Evolutionary conservation across 805 yeast species (phyloP), one percentile per base, ranked within the genome.

Genomic region (Lipomyces lipofer): DNA sequence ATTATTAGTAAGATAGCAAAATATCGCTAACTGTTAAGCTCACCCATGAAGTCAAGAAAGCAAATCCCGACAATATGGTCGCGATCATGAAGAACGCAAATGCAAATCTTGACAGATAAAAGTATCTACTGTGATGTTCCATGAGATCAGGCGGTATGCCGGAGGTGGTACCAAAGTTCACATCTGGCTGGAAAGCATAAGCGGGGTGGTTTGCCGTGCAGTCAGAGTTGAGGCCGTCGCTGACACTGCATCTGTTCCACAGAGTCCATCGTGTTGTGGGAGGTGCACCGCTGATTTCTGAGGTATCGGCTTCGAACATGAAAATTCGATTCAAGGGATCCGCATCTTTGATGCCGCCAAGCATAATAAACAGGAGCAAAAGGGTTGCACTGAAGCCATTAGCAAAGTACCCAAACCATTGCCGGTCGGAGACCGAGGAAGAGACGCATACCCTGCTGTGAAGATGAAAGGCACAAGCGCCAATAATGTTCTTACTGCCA

Each of bases 161-260:
- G 5, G 59, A 55, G 38, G 73, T 65, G 49, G 84, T 75, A 44
- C 76, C 78, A 64, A 89, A 89, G 73, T 88, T 88, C 64, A 81
- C 82, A 44, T 71, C 79, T 27, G 97, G 97, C 24, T 95, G 86
- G 67, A 90, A 82, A 40, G 96, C 89, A 71, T 77, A 84, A n/a
- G 88, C 97, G 17, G 97, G 86, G 43, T 70, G 67, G 65, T 78
- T 78, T 19, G 69, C 54, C 42, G 81, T 69, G 72, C 89, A 89
- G 61, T 75, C 67, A 27, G 63, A 43, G 69, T 82, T 76, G 40
- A 67, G 59, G 51, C 80, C 79, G 59, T 78, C 66, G 35, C 64
- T 67, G 27, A 76, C 78, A 59, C 78, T 75, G 64, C 84, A 79
- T 47, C 77, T 75, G 59, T 85, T 83, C 79, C 92, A 91, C 70